Percentiles rank a stretch among this genome's conserved stretches.
Evolutionary conservation across 441 rosid genomes (phyloP).

Genomic region (Manihot esculenta): DNA sequence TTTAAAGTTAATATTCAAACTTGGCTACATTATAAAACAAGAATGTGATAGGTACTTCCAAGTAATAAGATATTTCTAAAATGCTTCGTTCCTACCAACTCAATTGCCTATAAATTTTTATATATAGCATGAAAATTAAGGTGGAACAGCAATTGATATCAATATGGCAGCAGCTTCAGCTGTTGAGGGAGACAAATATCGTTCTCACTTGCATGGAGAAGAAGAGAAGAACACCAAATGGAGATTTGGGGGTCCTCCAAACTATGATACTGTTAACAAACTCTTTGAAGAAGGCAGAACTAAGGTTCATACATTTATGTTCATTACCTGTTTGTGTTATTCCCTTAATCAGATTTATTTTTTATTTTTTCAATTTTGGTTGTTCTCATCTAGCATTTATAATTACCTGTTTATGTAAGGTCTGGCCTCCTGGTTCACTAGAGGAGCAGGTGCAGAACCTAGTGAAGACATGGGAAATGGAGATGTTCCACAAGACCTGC

Average conservation of each 20-base stretch:
- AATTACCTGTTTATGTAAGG: slow-evolving; percentile 7
- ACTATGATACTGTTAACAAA: slow-evolving; percentile 48
- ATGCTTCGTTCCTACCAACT: too few species aligned
- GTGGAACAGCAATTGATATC: neutral
- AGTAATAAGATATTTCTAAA: too few species aligned
- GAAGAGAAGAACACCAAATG: slow-evolving; percentile 52
- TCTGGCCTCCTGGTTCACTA: slow-evolving; percentile 62
- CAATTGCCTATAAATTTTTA: too few species aligned
- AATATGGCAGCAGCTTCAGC: slow-evolving; percentile 33
- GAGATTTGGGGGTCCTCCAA: slow-evolving; percentile 48
- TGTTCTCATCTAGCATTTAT: too few species aligned
- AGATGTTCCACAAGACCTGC: slow-evolving; percentile 45
- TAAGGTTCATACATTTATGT: neutral
- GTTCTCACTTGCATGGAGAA: slow-evolving; percentile 42
- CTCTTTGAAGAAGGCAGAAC: slow-evolving; percentile 61
- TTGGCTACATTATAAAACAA: too few species aligned
- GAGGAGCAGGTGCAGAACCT: slow-evolving; percentile 65
- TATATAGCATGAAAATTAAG: neutral
- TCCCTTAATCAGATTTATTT: too few species aligned
- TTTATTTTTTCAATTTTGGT: too few species aligned
- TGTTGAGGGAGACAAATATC: slow-evolving; percentile 36
- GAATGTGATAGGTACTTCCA: too few species aligned
- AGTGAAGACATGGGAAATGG: slow-evolving; percentile 72
- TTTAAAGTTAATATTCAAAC: too few species aligned
- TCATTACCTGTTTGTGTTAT: too few species aligned